A percentile compares a stretch with the other conserved stretches of the same genome.
Conservation (phyloP, 192 early-diverging fungal genomes). For the Podochytrium sp. region DNA sequence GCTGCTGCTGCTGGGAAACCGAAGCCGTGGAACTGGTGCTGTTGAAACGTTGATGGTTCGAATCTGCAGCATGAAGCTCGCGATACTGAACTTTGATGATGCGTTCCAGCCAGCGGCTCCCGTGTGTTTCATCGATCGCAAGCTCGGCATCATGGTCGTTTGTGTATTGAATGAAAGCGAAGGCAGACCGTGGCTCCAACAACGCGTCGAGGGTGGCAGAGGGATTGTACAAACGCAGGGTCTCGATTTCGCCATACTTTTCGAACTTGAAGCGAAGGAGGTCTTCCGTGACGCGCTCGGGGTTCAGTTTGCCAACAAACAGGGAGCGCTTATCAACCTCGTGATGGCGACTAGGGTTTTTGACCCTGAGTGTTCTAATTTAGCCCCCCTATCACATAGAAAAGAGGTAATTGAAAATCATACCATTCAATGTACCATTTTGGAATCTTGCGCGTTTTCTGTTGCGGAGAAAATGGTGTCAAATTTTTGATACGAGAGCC, state of each 20-base stretch:
- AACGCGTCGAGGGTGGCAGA: background rate
- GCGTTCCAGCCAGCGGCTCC: conserved; percentile 8
- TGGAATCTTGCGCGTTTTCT: background rate
- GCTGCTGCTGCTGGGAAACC: too few relatives aligned
- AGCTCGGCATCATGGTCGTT: conserved; percentile 19
- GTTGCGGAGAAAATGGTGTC: background rate
- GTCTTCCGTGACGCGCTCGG: conserved; percentile 5
- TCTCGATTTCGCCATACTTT: conserved; percentile 15
- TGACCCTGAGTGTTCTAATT: background rate
- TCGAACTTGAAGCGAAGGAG: conserved; percentile 21
- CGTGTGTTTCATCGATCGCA: conserved; percentile 25
- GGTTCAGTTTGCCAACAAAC: conserved; percentile 24
- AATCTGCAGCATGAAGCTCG: too few relatives aligned
- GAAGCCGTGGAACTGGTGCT: background rate
- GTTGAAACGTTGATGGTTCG: background rate
- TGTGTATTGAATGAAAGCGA: conserved; percentile 23
- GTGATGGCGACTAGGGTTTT: background rate
- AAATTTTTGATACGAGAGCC: background rate
- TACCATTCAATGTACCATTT: conserved; percentile 21
- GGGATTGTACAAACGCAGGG: background rate
- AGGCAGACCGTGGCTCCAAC: background rate
- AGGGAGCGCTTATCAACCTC: conserved; percentile 10
- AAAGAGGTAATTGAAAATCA: too few relatives aligned
- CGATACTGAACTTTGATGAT: conserved; percentile 29
- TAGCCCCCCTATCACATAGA: background rate